Evolutionary conservation across 805 yeast genomes (phyloP).

Genomic region (Grigorovia transvaalensis): DNA sequence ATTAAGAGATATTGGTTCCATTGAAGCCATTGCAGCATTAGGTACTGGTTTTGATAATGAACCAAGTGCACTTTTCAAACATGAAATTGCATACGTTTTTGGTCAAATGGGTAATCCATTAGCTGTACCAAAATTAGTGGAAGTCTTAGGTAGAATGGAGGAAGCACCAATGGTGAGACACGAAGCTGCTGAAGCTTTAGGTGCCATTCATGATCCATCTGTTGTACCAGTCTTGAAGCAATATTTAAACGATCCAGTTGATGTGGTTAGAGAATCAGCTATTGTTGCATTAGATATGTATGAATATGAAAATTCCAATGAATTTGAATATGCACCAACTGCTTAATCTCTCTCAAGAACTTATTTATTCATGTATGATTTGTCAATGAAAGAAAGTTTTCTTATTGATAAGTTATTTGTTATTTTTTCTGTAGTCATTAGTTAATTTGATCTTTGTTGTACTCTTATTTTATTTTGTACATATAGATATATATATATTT

Average conservation of each 20-base stretch:
- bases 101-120: conserved; percentile 95
- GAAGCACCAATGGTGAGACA: conserved; percentile 99
- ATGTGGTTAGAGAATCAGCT: conserved; percentile 93
- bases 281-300: conserved; percentile 97
- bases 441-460: not conserved
- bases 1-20: conserved; percentile 85
- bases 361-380: not conserved
- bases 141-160: conserved; percentile 60
- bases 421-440: not conserved
- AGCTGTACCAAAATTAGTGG: conserved; percentile 76
- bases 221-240: conserved; percentile 79
- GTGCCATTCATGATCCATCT: conserved; percentile 92
- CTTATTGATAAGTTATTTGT: not conserved
- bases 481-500: not conserved
- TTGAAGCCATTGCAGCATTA: conserved; percentile 85
- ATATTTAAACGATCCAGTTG: conserved; percentile 70
- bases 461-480: not conserved
- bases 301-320: conserved; percentile 81
- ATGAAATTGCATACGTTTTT: conserved; percentile 95
- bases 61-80: conserved; percentile 88
- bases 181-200: conserved; percentile 98
- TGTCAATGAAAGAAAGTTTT: not conserved
- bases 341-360: not conserved
- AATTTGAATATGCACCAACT: conserved; percentile 56
- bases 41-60: conserved; percentile 77